Base-by-base conservation (phyloP, 805 yeast genomes). In the Metschnikowia similis region DNA sequence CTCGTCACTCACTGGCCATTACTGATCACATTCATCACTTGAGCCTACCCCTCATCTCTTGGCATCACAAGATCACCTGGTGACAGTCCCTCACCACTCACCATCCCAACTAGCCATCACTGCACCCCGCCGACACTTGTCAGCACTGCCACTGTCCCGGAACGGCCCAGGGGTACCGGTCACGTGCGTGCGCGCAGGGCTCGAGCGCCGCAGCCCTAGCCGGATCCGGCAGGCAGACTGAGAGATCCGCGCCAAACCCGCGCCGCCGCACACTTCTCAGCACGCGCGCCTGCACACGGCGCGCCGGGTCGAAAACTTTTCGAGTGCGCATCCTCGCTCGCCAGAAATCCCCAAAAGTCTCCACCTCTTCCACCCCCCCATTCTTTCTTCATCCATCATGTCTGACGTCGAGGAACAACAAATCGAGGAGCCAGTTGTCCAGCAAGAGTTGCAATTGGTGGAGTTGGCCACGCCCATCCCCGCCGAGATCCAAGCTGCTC, bases 381-480 rank as follows among this genome's bases (percentile, higher is more conserved):
- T 45, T 49, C 50, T 48, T 56, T 54, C 50, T 43, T 48, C 35
- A 51, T 57, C 68, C 14, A 84, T 67, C 68, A 87, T 87, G 95
- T 86, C 95, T 82, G 92, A 86, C 85, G 88, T 80, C 72, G 87
- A 83, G 81, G 82, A 79, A 72, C 82, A 77, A 76, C 58, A 56
- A 49, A 56, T 56, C 57, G 80, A 77, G 66, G 78, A 79, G 75
- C 89, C 84, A 76, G 87, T 85, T 74, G 87, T 87, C 74, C 85
- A 87, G 74, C 95, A 89, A 80, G 87, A 86, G 74, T 81, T 86
- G 69, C 83, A 84, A 77, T 79, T 82, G 62, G 88, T 84, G 69
- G 88, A 83, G 72, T 84, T 89, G 76, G 96, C 96, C 74, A 91
- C 98, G 66, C 81, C 92, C 69, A 90, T 94, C 74, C 98, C 99